Base-by-base conservation (phyloP, 1,139 yeast species). In the Yamadazyma buinensis region DNA sequence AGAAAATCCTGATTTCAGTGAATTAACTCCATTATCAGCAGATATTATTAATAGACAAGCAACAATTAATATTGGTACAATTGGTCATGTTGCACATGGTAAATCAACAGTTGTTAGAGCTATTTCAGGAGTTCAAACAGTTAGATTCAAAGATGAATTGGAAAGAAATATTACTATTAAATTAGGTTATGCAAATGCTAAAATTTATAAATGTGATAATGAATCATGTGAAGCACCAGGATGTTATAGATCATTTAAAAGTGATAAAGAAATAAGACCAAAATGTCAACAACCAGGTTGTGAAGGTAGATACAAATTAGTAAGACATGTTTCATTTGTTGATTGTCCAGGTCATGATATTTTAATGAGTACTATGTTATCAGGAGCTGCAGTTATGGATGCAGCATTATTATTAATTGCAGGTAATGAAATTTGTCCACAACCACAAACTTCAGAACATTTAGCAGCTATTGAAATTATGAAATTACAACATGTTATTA, bases 281-380 rank as follows among this genome's bases (percentile, higher is more conserved):
- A 85, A 83, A 58, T 87, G 97, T 67, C 84, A 82, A 57, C 76
- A 85, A 46, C 81, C 82, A 43, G 95, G 94, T 11, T 83, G 90
- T 59, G 55, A 58, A 13, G 95, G 96, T 43, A 85, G 95, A 58
- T 90, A 88, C 65, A 77, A 78, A 54, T 74, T 94, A 48, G 80
- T 88, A 33, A 87, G 99, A 67, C 99, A 94, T 59, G 98, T 94
- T 37, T 88, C 97, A 7, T 94, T 94, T 54, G 98, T 94, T 42
- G 99, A 94, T 73, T 94, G 98, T 72, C 99, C 99, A 40, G 99
- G 98, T 61, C 99, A 94, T 85, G 99, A 94, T 75, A 92, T 94
- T 72, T 82, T 94, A 62, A 94, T 94, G 98, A 88, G 97, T 76
- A 94, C 98, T 50, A 94, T 94, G 99, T 82, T 94, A 78, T 90